Percentiles rank a stretch among this genome's conserved stretches.
Conservation (phyloP, 306 rosid species). For the Vigna mungo region DNA sequence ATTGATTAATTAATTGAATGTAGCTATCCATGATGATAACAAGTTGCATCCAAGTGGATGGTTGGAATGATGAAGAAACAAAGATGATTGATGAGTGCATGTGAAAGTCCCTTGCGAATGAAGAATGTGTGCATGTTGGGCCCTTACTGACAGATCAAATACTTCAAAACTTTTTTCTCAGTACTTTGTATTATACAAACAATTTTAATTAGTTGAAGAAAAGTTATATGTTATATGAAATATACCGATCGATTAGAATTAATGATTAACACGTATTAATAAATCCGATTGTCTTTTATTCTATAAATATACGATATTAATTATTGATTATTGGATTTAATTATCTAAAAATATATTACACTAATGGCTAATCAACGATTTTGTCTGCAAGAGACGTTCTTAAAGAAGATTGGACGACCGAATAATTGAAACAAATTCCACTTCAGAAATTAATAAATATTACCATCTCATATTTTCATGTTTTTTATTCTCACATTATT, state of each 20-base stretch:
- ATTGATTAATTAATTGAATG: slow-evolving; percentile 5
- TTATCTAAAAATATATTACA: too few relatives aligned
- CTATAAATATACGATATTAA: too few relatives aligned
- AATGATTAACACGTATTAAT: too few relatives aligned
- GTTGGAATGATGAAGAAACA: not conserved
- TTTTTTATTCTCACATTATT: too few relatives aligned
- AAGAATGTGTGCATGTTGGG: slow-evolving; percentile 8
- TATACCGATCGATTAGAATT: too few relatives aligned
- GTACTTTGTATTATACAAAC: not conserved
- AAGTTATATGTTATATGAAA: not conserved
- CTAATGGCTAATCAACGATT: too few relatives aligned
- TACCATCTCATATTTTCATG: too few relatives aligned
- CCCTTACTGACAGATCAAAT: not conserved
- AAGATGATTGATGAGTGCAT: not conserved
- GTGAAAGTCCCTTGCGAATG: slow-evolving; percentile 15
- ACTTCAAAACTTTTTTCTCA: not conserved
- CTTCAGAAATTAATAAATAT: not conserved
- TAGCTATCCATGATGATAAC: slow-evolving; percentile 4
- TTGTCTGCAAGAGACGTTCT: too few relatives aligned
- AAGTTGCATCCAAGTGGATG: not conserved
- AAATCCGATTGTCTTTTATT: too few relatives aligned
- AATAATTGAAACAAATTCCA: not conserved
- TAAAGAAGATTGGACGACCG: too few relatives aligned
- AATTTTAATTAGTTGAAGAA: not conserved
- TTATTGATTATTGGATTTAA: too few relatives aligned